Evolutionary conservation across 257 asterid species (phyloP).

Genomic region (Apocynum venetum): DNA sequence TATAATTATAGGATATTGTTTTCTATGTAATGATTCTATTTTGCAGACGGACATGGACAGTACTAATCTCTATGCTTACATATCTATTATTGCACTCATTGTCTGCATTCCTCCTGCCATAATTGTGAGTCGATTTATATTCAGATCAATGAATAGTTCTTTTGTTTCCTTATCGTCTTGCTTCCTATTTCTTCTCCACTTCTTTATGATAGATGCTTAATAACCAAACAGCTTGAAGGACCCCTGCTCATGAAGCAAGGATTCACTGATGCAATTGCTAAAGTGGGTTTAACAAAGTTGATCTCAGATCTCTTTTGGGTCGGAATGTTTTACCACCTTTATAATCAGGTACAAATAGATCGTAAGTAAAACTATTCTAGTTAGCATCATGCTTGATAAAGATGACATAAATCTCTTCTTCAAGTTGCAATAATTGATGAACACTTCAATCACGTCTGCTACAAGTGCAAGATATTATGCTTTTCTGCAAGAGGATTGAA

Average conservation of each 20-base stretch:
- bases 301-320: slow-evolving; percentile 94
- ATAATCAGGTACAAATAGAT: slow-evolving; percentile 76
- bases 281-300: slow-evolving; percentile 86
- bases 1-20: background rate
- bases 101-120: slow-evolving; percentile 89
- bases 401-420: background rate
- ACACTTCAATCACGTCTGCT: background rate
- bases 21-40: slow-evolving; percentile 19
- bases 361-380: background rate
- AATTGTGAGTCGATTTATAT: slow-evolving; percentile 39
- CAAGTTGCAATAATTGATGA: background rate
- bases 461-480: background rate
- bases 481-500: background rate
- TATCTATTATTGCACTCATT: slow-evolving; percentile 67
- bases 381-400: background rate
- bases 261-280: slow-evolving; percentile 78
- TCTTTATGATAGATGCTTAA: slow-evolving; percentile 2
- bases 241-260: slow-evolving; percentile 72
- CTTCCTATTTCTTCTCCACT: background rate
- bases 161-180: background rate
- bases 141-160: background rate
- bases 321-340: slow-evolving; percentile 98
- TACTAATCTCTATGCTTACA: slow-evolving; percentile 91
- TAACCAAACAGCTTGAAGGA: slow-evolving; percentile 62
- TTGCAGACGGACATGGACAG: slow-evolving; percentile 90